Evolutionary conservation across 805 yeast genomes (phyloP).

Genomic region (Cyberlindnera xylosilytica): DNA sequence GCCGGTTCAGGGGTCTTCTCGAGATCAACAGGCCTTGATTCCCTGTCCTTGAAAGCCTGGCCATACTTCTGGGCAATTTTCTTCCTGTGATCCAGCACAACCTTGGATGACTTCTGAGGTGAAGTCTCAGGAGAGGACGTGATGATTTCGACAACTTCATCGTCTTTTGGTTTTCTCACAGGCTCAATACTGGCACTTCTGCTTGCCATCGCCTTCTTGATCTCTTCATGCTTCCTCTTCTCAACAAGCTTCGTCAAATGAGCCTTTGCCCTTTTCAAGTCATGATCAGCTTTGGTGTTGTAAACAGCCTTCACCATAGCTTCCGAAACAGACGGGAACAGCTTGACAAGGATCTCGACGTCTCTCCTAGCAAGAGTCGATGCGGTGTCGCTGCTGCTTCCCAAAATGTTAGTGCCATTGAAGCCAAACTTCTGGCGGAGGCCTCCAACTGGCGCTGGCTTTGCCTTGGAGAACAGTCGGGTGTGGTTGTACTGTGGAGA

Average conservation of each 20-base stretch:
- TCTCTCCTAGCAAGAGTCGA: slow-evolving; percentile 18
- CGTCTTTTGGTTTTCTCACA: neutral
- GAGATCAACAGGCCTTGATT: neutral
- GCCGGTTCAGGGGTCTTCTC: slow-evolving; percentile 10
- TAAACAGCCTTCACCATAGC: slow-evolving; percentile 37
- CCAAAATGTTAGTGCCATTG: slow-evolving; percentile 27
- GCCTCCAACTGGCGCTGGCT: slow-evolving; percentile 6
- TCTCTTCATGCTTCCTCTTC: slow-evolving; percentile 22
- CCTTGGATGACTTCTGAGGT: slow-evolving; percentile 34
- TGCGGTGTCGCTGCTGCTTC: slow-evolving; percentile 10
- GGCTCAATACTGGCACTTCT: no score
- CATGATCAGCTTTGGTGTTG: slow-evolving; percentile 33
- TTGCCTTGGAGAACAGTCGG: slow-evolving; percentile 12
- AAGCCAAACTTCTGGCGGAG: slow-evolving; percentile 44
- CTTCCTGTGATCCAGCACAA: slow-evolving; percentile 33
- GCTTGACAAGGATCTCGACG: slow-evolving; percentile 22
- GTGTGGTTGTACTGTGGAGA: slow-evolving; percentile 16
- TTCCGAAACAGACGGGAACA: slow-evolving; percentile 33
- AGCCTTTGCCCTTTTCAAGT: slow-evolving; percentile 32
- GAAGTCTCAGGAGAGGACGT: slow-evolving; percentile 27
- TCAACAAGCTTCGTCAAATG: slow-evolving; percentile 31
- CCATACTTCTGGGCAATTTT: slow-evolving; percentile 36
- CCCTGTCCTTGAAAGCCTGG: slow-evolving; percentile 22
- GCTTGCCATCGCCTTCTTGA: no score
- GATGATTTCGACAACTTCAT: slow-evolving; percentile 11